Evolutionary conservation across 2,329 filamentous ascomycete species (phyloP), one percentile per base, ranked within the genome.

Genomic region (Fusarium albosuccineum): DNA sequence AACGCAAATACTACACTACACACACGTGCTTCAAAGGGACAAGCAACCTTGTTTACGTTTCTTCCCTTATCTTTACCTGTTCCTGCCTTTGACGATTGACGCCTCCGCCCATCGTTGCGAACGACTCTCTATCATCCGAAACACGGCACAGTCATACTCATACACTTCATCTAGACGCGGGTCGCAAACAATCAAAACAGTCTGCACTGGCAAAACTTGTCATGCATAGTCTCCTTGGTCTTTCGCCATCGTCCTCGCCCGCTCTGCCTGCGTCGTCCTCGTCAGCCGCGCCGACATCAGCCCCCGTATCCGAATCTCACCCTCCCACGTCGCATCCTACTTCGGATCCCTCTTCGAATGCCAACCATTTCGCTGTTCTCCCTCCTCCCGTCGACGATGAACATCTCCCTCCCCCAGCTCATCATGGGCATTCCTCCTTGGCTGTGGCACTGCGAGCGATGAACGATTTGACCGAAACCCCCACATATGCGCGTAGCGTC

Each of bases 401-500:
- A 10, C 67, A 72, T 62, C 58, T 70, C 64, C 73, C 73, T 41
- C 73, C 70, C 50, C 65, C 75, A 53, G 62, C 75, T 45, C 44
- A 55, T 26, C 44, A 48, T 22, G 22, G 22, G 30, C 63, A 54
- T 36, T 74, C 78, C 17, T 79, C 79, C 64, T 77, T 84, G 70
- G 78, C 81, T 52, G 78, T 77, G 49, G 81, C 81, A 29, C 63
- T 83, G 48, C 78, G 77, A 64, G 79, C 76, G 63, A 77, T 83
- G 66, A 80, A 82, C 66, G 79, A 82, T 62, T 72, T 81, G 67
- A 81, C 82, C 53, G 85, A 86, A 54, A 86, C 86, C 69, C 86
- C 86, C 44, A 83, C 85, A 17, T 84, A 86, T 68, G 82, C 85
- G 56, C 82, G 84, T 64, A 89, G 86, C 73, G 81, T 86, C 60